Evolutionary conservation across 2,329 filamentous ascomycete species (phyloP), one percentile per base, ranked within the genome.

Genomic region (Ascosphaera apis): DNA sequence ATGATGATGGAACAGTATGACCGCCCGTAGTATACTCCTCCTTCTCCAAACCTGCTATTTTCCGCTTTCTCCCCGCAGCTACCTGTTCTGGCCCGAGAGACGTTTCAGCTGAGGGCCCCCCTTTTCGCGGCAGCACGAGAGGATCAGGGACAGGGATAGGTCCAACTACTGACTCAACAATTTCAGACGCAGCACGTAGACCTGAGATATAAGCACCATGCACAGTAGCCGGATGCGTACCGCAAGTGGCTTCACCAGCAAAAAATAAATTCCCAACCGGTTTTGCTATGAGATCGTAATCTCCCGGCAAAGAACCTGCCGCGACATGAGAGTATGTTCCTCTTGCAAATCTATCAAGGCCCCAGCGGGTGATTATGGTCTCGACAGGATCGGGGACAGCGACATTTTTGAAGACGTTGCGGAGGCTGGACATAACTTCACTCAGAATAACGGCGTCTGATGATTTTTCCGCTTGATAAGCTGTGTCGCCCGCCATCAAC

Each of bases 321-420:
- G 80, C 84, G 1, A 91, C 82, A 43, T 81, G 95, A 2, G 91
- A 98, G 55, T 98, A 98, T 52, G 80, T 93, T 21, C 88, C 88
- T 42, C 77, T 67, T n/a, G 86, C 78, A 53, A 92, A 98, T 13
- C 69, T 73, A 53, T 98, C 88, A 30, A 75, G 77, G 16, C 75
- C 79, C 88, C 88, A 98, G 41, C 86, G 70, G 15, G 88, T 98
- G 31, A 98, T 71, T 33, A 98, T 75, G 2, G 80, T 73, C 54
- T 98, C 86, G 2, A 76, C 60, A 0, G 91, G 88, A 33, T 72
- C 63, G 1, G 84, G 82, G 0, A 93, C 77, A 19, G 62, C 53
- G 35, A 49, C 44, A 42, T 60, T 46, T 37, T 62, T 65, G 49
- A 91, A 93, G 33, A 92, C 72, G 44, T 71, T 72, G 31, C 73